phyloP scores from a whole-genome alignment of 345 rosid species.

The Passiflora organensis region DNA sequence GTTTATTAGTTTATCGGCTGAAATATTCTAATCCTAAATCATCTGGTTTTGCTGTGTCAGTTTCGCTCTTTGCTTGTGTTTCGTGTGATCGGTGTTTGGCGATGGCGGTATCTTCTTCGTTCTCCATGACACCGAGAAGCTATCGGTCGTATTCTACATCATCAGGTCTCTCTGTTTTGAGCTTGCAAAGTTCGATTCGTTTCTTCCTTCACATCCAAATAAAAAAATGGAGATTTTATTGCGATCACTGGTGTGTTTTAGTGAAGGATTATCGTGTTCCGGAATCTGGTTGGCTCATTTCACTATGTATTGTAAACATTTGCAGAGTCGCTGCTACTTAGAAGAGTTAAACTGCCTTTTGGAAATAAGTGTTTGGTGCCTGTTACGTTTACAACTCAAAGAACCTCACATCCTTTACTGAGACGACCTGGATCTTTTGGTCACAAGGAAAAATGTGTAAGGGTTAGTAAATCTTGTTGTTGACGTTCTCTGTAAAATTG shows the following conservation, averaged over 20 bases:
- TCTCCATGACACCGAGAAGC: conserved; percentile 24
- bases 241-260: no score
- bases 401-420: conserved; percentile 15
- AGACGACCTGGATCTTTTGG: conserved; percentile 2
- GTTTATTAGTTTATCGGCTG: no score
- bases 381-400: conserved; percentile 23
- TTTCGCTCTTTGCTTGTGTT: no score
- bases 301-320: background rate
- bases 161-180: conserved; percentile 32
- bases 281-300: background rate
- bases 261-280: background rate
- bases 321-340: conserved; percentile 35
- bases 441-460: conserved; percentile 8
- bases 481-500: no score
- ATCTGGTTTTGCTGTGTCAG: no score
- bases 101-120: conserved; percentile 47
- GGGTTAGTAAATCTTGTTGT: conserved; percentile 30
- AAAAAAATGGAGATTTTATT: background rate
- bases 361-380: conserved; percentile 24
- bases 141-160: conserved; percentile 14
- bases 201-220: background rate
- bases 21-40: no score
- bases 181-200: background rate
- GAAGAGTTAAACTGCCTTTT: conserved; percentile 28
- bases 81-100: background rate